Conservation (phyloP, 2,329 filamentous ascomycete genomes). For the Trichophyton rubrum region DNA sequence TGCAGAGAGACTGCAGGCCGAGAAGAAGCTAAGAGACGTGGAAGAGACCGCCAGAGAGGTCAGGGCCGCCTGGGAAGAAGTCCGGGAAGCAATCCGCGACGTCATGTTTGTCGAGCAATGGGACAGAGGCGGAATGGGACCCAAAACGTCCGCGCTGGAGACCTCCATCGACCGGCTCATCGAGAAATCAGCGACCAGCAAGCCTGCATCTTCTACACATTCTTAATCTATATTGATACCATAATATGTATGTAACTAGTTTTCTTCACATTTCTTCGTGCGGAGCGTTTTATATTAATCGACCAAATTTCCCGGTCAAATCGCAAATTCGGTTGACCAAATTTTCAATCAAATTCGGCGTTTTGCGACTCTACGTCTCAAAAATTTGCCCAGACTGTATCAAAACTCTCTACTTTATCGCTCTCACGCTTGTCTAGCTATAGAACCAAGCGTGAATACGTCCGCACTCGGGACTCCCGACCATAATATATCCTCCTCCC, state of each 20-base stretch:
- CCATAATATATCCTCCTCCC: neutral
- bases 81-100: neutral
- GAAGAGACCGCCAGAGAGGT: neutral
- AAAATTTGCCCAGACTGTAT: neutral
- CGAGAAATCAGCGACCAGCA: neutral
- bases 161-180: neutral
- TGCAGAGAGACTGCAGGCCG: neutral
- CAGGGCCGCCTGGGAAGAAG: neutral
- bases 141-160: neutral
- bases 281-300: neutral
- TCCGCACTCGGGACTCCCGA: neutral
- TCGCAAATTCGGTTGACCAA: neutral
- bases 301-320: neutral
- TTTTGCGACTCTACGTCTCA: neutral
- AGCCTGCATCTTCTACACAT: neutral
- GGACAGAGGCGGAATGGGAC: neutral
- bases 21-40: neutral
- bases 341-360: neutral
- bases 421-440: neutral
- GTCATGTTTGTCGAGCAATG: neutral
- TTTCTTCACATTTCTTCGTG: neutral
- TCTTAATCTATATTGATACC: neutral
- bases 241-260: neutral
- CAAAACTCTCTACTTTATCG: neutral
- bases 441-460: neutral